Evolutionary conservation across 805 yeast species (phyloP), one percentile per base, ranked within the genome.

Genomic region (Teunomyces funiuensis): DNA sequence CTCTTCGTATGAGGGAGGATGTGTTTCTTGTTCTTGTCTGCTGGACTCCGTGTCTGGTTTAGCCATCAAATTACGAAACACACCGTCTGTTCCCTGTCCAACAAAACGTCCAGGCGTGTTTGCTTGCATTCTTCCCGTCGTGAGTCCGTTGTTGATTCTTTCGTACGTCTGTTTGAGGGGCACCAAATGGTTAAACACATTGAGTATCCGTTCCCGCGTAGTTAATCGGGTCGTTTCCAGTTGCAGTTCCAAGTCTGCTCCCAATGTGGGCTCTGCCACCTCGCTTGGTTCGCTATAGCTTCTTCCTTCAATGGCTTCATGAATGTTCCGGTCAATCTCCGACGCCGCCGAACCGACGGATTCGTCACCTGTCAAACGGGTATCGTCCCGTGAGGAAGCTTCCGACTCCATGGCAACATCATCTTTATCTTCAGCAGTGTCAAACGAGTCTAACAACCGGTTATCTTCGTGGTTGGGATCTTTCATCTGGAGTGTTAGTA

Each of bases 1-100:
- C 58, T 90, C 98, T 42, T 88, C 97, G 64, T 93, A 93, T 0
- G 95, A 74, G 3, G 98, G 98, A 15, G 80, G 76, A 28, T 87
- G 83, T 23, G 69, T 69, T 45, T 84, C 90, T 29, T 59, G 57
- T 13, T 61, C 56, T 7, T 54, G 54, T 16, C 63, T 47, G 9
- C 43, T 46, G 13, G 61, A 37, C 39, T 66, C 69, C 0, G 75
- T 58, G 36, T 83, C 91, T 4, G 97, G 97, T 56, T 90, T 91
- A 2, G 98, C 98, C 53, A 86, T 78, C 52, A 93, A 61, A 61
- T 93, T 93, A 38, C 93, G 82, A 63, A 93, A 93, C 3, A 93
- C 99, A 8, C 98, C 99, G 60, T 93, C 99, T 9, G 74, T 70
- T 9, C 75, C 75, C 40, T 65, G 75, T 4, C 75, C 75, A 5